phyloP scores from a whole-genome alignment of 2,329 filamentous ascomycete species.

The Colletotrichum sublineola region DNA sequence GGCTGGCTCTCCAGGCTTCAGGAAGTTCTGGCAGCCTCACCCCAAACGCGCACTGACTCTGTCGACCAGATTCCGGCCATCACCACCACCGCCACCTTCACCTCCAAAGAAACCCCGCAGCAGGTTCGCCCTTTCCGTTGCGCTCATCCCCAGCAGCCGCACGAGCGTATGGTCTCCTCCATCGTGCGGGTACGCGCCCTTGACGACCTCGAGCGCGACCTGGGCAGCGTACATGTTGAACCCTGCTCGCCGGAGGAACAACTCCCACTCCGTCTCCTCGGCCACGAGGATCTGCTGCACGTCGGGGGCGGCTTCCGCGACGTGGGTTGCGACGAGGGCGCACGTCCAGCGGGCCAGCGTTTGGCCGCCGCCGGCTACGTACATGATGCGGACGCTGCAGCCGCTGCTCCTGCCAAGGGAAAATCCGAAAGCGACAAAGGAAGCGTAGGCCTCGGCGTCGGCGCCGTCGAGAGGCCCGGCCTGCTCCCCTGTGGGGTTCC shows the following conservation, averaged over 20 bases:
- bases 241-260: conserved; percentile 53
- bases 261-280: conserved; percentile 58
- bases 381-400: conserved; percentile 55
- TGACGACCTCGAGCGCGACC: conserved; percentile 48
- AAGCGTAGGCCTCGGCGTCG: conserved; percentile 60
- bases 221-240: conserved; percentile 55
- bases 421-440: conserved; percentile 64
- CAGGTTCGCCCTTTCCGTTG: conserved; percentile 44
- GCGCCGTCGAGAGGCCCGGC: conserved; percentile 54
- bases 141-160: conserved; percentile 50
- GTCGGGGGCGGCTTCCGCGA: conserved; percentile 38
- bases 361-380: conserved; percentile 64
- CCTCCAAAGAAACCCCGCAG: conserved; percentile 47
- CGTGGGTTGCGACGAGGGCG: conserved; percentile 63
- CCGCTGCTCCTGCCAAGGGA: conserved; percentile 50
- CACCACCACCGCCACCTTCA: conserved; percentile 39
- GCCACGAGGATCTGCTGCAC: conserved; percentile 53
- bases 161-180: conserved; percentile 47
- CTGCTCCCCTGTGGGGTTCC: conserved; percentile 57
- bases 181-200: conserved; percentile 42
- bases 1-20: conserved; percentile 31
- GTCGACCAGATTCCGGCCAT: conserved; percentile 28
- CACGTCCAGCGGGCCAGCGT: conserved; percentile 69
- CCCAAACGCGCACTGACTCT: conserved; percentile 33
- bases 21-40: neutral